A percentile compares a stretch with the other conserved stretches of the same genome.
phyloP scores from a whole-genome alignment of 148 eudicot genomes.

The Silene uniflora region DNA sequence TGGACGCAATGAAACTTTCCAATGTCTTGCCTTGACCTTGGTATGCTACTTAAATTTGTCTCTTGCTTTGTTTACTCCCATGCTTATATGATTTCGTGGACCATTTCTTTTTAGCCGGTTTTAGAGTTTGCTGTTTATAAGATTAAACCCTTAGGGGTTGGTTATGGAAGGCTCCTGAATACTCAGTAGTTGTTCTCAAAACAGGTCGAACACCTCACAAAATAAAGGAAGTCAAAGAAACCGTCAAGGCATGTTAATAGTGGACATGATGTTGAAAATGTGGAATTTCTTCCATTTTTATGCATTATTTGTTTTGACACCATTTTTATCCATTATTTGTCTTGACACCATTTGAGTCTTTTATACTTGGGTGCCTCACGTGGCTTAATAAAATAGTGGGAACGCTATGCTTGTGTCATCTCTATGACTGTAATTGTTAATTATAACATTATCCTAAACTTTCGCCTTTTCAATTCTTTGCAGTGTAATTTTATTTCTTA shows the following conservation, averaged over 20 bases:
- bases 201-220: neutral
- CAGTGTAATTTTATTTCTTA: neutral
- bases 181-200: neutral
- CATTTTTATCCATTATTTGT: neutral
- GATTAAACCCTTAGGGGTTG: neutral
- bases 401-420: neutral
- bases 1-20: conserved; percentile 96
- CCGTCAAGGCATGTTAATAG: neutral
- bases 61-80: neutral
- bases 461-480: neutral
- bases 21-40: conserved; percentile 95
- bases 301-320: neutral
- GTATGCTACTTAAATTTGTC: conserved; percentile 41
- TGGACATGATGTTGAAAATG: neutral
- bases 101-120: neutral
- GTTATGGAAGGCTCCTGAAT: conserved; percentile 2
- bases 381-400: neutral
- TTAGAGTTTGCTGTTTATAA: neutral
- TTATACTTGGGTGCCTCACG: neutral
- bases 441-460: neutral
- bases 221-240: neutral
- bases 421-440: neutral
- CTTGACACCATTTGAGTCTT: too few species aligned
- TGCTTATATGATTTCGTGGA: neutral
- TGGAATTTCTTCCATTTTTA: neutral